A percentile compares a stretch with the other conserved stretches of the same genome.
Conservation (phyloP, 768 basidiomycete genomes). For the Fomitopsis serialis region DNA sequence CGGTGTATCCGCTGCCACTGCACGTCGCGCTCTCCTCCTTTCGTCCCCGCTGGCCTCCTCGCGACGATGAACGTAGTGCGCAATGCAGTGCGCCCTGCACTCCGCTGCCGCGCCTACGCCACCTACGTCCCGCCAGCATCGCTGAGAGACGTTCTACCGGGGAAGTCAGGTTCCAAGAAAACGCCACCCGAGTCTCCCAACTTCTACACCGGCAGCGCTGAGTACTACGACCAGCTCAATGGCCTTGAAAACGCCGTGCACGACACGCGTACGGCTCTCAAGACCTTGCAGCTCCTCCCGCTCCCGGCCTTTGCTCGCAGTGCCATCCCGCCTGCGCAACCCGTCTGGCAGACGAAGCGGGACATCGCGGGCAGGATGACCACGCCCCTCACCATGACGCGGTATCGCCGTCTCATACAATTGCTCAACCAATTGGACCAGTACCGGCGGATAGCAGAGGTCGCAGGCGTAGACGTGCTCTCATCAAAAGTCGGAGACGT, state of each 20-base stretch:
- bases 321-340: constrained; percentile 49
- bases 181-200: constrained; percentile 58
- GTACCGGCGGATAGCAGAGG: constrained; percentile 51
- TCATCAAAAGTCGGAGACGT: constrained; percentile 45
- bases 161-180: constrained; percentile 7
- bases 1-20: not conserved
- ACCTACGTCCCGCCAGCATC: constrained; percentile 28
- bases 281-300: constrained; percentile 65
- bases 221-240: constrained; percentile 68
- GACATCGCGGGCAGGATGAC: constrained; percentile 56
- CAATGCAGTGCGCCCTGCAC: constrained; percentile 4
- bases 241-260: constrained; percentile 61
- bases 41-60: not conserved
- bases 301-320: constrained; percentile 66
- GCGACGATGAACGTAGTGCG: constrained; percentile 12
- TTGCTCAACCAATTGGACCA: constrained; percentile 65
- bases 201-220: constrained; percentile 79
- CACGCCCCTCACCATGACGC: constrained; percentile 57
- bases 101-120: constrained; percentile 14
- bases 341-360: constrained; percentile 63
- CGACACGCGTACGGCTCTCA: constrained; percentile 53
- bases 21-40: not conserved
- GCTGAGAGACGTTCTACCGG: constrained; percentile 14
- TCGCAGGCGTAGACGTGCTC: constrained; percentile 55
- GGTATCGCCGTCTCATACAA: constrained; percentile 59